Evolutionary conservation across 2,329 filamentous ascomycete genomes (phyloP).

Genomic region (Diaporthe vaccinii): DNA sequence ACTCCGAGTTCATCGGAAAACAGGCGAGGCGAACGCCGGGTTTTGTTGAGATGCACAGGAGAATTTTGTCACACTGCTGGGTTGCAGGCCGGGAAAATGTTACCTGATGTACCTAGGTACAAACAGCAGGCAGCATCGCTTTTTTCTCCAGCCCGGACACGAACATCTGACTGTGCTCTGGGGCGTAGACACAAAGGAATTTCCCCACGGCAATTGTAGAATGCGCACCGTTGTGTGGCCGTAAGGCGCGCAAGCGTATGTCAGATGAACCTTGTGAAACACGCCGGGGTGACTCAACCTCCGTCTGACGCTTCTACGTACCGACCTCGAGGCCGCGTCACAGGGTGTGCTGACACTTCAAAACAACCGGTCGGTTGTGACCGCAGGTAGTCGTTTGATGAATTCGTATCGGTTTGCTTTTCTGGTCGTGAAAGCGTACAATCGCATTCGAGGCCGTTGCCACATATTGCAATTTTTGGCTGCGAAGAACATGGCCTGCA

Average conservation of each 20-base stretch:
- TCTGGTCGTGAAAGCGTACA: background rate
- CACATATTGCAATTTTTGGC: background rate
- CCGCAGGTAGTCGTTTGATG: background rate
- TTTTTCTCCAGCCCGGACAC: background rate
- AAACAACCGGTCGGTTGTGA: background rate
- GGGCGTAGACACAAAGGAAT: background rate
- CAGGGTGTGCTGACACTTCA: background rate
- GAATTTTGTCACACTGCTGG: background rate
- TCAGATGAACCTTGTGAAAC: conserved; percentile 20
- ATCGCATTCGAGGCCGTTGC: background rate
- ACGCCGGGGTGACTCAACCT: conserved; percentile 32
- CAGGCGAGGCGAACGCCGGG: background rate
- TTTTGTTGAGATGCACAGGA: conserved; percentile 10
- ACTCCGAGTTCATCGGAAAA: background rate
- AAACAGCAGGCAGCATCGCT: background rate
- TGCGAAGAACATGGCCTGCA: background rate
- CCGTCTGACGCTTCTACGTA: conserved; percentile 17
- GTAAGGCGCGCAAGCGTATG: background rate
- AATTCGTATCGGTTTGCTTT: background rate
- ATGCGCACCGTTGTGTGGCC: background rate
- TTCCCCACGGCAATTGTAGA: background rate
- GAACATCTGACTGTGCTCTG: background rate
- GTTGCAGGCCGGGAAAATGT: background rate
- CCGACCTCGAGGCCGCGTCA: conserved; percentile 4
- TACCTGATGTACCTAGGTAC: background rate